Evolutionary conservation across 192 early-diverging fungal species (phyloP).

Genomic region (Backusella mclennaniae): DNA sequence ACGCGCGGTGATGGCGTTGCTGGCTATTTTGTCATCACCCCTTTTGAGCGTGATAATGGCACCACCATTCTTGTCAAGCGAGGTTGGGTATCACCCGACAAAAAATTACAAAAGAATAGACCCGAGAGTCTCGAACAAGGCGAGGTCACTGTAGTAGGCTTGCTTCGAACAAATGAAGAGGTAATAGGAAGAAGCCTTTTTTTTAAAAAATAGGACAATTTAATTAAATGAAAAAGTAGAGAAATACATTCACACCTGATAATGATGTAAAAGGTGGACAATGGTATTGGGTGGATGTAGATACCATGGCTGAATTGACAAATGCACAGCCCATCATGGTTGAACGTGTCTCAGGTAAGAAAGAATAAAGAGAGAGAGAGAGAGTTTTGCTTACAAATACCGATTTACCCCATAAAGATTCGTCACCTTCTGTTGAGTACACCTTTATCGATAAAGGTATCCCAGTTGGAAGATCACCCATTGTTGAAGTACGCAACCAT

Average conservation of each 20-base stretch:
- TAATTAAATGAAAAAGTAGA: neutral
- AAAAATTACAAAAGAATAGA: slow-evolving; percentile 54
- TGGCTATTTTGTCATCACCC: slow-evolving; percentile 76
- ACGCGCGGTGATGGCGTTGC: slow-evolving; percentile 61
- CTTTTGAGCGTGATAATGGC: slow-evolving; percentile 69
- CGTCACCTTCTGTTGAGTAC: slow-evolving; percentile 42
- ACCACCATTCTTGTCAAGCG: slow-evolving; percentile 79
- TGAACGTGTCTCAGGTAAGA: slow-evolving; percentile 65
- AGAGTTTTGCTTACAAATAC: neutral
- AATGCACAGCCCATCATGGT: slow-evolving; percentile 70
- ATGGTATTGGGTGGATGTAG: slow-evolving; percentile 83
- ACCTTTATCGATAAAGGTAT: slow-evolving; percentile 54
- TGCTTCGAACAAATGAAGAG: slow-evolving; percentile 61
- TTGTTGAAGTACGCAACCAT: slow-evolving; percentile 79
- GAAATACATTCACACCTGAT: slow-evolving; percentile 60
- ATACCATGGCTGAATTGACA: slow-evolving; percentile 69
- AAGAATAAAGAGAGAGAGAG: slow-evolving; percentile 9
- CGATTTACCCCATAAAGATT: slow-evolving; percentile 25
- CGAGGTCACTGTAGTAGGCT: slow-evolving; percentile 63
- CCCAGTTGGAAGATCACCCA: slow-evolving; percentile 69
- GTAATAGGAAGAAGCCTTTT: slow-evolving; percentile 9
- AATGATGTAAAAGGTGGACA: slow-evolving; percentile 65
- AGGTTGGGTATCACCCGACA: slow-evolving; percentile 83
- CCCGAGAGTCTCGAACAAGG: slow-evolving; percentile 46
- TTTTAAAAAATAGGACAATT: too few relatives aligned